A percentile compares a stretch with the other conserved stretches of the same genome.
Evolutionary conservation across 768 basidiomycete genomes (phyloP).

Genomic region (Lentinula raphanica): DNA sequence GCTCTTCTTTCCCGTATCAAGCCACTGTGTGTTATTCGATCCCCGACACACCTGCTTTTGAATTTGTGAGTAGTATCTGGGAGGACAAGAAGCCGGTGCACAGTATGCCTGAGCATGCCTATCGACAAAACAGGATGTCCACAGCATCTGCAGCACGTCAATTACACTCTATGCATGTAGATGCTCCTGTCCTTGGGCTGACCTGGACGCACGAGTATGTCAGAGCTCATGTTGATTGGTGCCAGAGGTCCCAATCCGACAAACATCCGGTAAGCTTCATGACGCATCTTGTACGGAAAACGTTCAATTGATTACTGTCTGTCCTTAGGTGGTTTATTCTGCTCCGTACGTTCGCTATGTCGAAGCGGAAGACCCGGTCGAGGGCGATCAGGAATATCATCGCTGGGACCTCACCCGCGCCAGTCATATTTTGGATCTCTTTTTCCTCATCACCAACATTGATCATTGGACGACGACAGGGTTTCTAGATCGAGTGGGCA

Average conservation of each 20-base stretch:
- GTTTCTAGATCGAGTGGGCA: slow-evolving; percentile 35
- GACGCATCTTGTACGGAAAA: not conserved
- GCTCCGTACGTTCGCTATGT: slow-evolving; percentile 36
- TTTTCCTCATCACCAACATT: slow-evolving; percentile 47
- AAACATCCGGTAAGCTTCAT: slow-evolving; percentile 25
- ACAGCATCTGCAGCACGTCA: slow-evolving; percentile 47
- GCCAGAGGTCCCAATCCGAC: slow-evolving; percentile 24
- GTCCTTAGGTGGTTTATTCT: slow-evolving; percentile 39
- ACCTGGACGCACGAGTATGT: slow-evolving; percentile 50
- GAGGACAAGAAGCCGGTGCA: slow-evolving; percentile 58
- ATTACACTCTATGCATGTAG: slow-evolving; percentile 40
- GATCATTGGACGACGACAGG: slow-evolving; percentile 44
- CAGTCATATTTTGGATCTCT: slow-evolving; percentile 42
- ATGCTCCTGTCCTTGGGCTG: slow-evolving; percentile 46
- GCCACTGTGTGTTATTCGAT: slow-evolving; percentile 43
- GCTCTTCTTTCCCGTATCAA: slow-evolving; percentile 47
- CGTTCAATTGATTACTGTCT: not conserved
- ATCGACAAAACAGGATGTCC: slow-evolving; percentile 54
- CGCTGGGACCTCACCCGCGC: slow-evolving; percentile 46
- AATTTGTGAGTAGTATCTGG: slow-evolving; percentile 51
- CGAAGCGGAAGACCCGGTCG: not conserved
- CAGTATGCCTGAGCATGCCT: slow-evolving; percentile 44
- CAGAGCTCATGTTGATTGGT: slow-evolving; percentile 55
- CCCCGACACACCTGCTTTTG: slow-evolving; percentile 42
- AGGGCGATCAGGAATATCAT: slow-evolving; percentile 28